phyloP scores from a whole-genome alignment of 2,329 filamentous ascomycete genomes.

The Xylaria sp. region DNA sequence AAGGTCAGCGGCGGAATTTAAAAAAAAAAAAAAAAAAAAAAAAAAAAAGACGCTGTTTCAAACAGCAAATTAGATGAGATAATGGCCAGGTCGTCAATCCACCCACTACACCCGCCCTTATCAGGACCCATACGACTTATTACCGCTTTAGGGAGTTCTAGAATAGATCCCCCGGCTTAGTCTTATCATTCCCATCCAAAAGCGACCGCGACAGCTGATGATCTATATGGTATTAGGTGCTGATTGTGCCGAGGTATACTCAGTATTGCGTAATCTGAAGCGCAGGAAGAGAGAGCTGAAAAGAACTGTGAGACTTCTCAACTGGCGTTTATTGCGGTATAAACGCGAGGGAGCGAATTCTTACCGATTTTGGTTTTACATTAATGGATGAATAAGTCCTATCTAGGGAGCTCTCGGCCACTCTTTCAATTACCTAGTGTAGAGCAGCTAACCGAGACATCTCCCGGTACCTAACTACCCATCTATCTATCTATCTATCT shows the following conservation, averaged over 20 bases:
- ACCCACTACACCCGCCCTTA: conserved; percentile 36
- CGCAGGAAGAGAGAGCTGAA: conserved; percentile 21
- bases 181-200: conserved; percentile 31
- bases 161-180: conserved; percentile 26
- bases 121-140: conserved; percentile 31
- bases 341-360: not conserved
- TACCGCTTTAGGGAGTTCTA: conserved; percentile 23
- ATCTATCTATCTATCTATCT: not conserved
- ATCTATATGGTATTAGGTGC: not conserved
- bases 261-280: not conserved
- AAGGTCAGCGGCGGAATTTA: conserved; percentile 12
- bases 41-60: conserved; percentile 5
- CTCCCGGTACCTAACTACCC: not conserved
- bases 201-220: not conserved
- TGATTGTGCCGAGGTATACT: not conserved
- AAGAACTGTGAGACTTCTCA: not conserved
- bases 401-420: conserved; percentile 1
- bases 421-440: not conserved
- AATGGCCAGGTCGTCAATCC: conserved; percentile 29
- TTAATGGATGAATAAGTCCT: not conserved
- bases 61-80: conserved; percentile 45
- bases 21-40: conserved; percentile 18
- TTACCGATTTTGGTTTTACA: not conserved
- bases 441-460: not conserved
- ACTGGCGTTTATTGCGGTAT: not conserved